Base-by-base conservation (phyloP, 495 filamentous ascomycete genomes). In the Alectoria sarmentosa region DNA sequence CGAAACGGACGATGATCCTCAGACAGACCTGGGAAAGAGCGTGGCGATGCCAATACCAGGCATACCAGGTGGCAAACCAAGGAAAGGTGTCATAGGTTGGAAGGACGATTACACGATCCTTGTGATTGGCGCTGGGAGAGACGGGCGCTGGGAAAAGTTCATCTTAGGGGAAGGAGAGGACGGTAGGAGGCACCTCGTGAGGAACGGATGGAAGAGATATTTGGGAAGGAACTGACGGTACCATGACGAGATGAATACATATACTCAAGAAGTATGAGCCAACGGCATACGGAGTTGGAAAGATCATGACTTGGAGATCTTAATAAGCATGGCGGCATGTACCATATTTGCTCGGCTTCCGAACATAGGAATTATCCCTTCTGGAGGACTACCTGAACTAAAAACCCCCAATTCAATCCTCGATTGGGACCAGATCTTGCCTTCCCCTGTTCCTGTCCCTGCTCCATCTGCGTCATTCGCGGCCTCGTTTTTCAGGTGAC, bases 61-160 rank as follows among this genome's bases (percentile, higher is more conserved):
- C 7, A 74, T 79, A 59, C 79, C 80, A 4, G 72, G 80, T 30
- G 80, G 82, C 15, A 79, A 82, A 65, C 86, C 89, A 38, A 76
- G 81, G 44, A 94, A 93, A 75, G 91, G 91, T 0, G 73, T 90
- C 26, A 80, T 91, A 62, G 89, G 89, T 17, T 94, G 90, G 92
- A 73, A 82, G 36, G 78, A 83, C 70, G 88, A 92, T 60, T 76
- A 80, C 10, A 86, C 79, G 49, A 76, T 94, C 44, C 70, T 90
- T 23, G 88, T 96, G 4, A 78, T 96, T 42, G 88, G 91, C n/a
- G 89, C 90, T 8, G 92, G 92, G 0, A 78, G 81, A 65, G 89
- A 94, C 67, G 87, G 85, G 10, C 79, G 88, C 30, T 96, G 91
- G 91, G 90, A 96, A 78, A 90, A 84, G 65, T 96, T 93, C 65